Evolutionary conservation across 306 rosid genomes (phyloP).

Genomic region (Castanea mollissima): DNA sequence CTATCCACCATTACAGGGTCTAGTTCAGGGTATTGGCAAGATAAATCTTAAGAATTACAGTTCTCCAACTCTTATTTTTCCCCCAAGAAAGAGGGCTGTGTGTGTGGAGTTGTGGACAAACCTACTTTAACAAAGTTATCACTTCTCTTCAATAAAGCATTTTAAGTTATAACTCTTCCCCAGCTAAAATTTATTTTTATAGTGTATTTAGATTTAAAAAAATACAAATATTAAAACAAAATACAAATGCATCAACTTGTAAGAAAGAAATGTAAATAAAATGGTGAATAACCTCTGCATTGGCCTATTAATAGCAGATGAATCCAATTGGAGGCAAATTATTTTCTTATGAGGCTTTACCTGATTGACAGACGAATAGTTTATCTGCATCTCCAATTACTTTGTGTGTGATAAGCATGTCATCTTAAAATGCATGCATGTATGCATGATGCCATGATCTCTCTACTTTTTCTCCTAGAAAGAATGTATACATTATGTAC

Average conservation of each 20-base stretch:
- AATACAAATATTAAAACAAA: background rate
- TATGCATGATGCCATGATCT: too few relatives aligned
- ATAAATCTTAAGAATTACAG: background rate
- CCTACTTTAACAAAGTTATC: background rate
- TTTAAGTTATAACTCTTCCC: background rate
- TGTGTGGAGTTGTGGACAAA: background rate
- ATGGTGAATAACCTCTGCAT: too few relatives aligned
- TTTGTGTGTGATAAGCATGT: too few relatives aligned
- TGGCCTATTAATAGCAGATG: too few relatives aligned
- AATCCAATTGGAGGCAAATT: too few relatives aligned
- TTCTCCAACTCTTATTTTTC: background rate
- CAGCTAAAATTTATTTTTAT: background rate
- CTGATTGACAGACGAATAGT: too few relatives aligned
- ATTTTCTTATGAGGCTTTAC: too few relatives aligned
- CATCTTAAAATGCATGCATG: too few relatives aligned
- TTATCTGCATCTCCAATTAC: too few relatives aligned
- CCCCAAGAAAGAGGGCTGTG: background rate
- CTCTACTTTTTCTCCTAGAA: too few relatives aligned
- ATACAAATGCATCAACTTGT: background rate
- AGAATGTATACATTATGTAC: too few relatives aligned
- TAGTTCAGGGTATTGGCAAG: background rate
- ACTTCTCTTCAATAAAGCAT: background rate
- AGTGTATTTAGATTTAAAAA: too few relatives aligned
- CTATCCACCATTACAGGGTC: background rate
- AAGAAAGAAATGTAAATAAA: background rate